These are phyloP conservation scores for Monilinia vaccinii-corymbosi DNA, from an alignment of 2,329 filamentous ascomycete genomes.

Conservation along the genomic window DNA sequence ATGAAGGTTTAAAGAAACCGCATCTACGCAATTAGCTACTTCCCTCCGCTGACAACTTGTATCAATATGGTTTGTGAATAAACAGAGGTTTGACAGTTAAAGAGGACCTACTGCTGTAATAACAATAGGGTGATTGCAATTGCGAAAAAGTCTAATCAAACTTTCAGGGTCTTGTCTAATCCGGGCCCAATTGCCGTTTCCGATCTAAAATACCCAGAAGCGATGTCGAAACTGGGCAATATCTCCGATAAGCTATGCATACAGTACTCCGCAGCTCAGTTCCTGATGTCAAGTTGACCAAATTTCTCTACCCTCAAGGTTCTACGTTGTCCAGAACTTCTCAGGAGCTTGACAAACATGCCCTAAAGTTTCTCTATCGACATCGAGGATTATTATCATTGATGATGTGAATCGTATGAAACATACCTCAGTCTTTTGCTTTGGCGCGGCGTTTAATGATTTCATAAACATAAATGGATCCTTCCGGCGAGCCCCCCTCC, in stretches of 20 bases:
- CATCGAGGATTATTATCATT: neutral
- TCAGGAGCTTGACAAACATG: neutral
- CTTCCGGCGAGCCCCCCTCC: neutral
- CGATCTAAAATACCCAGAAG: neutral
- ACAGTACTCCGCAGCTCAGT: no score
- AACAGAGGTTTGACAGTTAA: neutral
- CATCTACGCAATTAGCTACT: neutral
- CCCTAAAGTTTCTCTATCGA: constrained; percentile 8
- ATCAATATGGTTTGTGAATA: neutral
- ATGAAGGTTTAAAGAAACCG: neutral
- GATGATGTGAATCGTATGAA: neutral
- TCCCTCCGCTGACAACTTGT: neutral
- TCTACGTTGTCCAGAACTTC: neutral
- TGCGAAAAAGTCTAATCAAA: neutral
- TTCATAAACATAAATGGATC: neutral
- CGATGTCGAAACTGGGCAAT: constrained; percentile 3
- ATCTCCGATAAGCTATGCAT: constrained; percentile 4
- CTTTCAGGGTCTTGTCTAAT: neutral
- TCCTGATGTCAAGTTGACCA: neutral
- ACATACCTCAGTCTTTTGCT: neutral
- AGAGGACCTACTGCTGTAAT: no score
- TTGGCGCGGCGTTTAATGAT: constrained; percentile 3
- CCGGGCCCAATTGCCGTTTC: neutral
- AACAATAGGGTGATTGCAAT: no score
- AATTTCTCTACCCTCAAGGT: neutral